Evolutionary conservation across 768 basidiomycete genomes (phyloP).

Genomic region (Naganishia randhawae): DNA sequence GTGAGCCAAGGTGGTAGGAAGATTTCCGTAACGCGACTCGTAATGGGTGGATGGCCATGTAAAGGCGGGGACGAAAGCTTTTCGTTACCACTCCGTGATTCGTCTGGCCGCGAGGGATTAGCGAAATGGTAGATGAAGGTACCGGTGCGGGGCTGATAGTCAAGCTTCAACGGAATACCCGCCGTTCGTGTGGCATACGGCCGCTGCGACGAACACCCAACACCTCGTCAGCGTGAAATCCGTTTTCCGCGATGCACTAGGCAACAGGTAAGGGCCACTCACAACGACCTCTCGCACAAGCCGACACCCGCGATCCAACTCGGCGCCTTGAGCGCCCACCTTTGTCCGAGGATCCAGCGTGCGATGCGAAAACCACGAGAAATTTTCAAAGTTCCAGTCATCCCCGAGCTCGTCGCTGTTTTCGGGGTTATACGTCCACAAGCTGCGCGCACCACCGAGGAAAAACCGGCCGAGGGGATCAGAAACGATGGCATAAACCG

Average conservation of each 20-base stretch:
- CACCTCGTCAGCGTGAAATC: not conserved
- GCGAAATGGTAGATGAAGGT: conserved; percentile 30
- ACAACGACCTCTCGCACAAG: conserved; percentile 70
- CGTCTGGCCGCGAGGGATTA: conserved; percentile 3
- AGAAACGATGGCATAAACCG: too few species aligned
- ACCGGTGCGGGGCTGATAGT: conserved; percentile 56
- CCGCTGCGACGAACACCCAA: conserved; percentile 51
- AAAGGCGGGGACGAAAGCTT: conserved; percentile 1
- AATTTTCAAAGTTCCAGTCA: conserved; percentile 92
- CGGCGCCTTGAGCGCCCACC: conserved; percentile 58
- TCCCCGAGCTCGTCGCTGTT: conserved; percentile 78
- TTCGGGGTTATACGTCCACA: conserved; percentile 91
- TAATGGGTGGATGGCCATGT: conserved; percentile 23
- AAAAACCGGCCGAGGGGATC: too few species aligned
- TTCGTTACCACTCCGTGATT: not conserved
- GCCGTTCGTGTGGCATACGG: conserved; percentile 89
- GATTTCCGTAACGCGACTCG: conserved; percentile 3
- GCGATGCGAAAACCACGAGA: conserved; percentile 76
- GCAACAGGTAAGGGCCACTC: conserved; percentile 31
- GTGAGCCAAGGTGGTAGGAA: conserved; percentile 25
- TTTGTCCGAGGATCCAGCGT: conserved; percentile 47
- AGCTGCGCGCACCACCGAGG: conserved; percentile 55
- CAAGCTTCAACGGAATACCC: conserved; percentile 69
- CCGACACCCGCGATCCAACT: conserved; percentile 76
- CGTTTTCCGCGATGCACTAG: too few species aligned